These are phyloP conservation scores for Rubia tinctorum DNA, from an alignment of 305 asterid genomes.

Conservation along the genomic window DNA sequence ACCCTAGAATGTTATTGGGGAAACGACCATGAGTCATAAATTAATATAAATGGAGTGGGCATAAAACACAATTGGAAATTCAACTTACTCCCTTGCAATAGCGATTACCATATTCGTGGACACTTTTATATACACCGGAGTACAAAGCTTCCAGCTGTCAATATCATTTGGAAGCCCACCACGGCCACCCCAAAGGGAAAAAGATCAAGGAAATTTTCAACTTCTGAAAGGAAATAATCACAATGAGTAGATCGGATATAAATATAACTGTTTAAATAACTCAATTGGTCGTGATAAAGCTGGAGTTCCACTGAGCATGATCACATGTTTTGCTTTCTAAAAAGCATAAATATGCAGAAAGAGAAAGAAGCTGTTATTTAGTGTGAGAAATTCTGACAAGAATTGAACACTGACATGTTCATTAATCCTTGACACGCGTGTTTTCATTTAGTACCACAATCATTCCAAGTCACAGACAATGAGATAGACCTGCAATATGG, in stretches of 20 bases:
- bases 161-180: slow-evolving; percentile 9
- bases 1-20: slow-evolving; percentile 45
- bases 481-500: slow-evolving; percentile 73
- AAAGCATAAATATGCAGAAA: slow-evolving; percentile 19
- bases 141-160: slow-evolving; percentile 89
- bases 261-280: slow-evolving; percentile 78
- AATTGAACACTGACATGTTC: neutral
- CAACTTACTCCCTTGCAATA: slow-evolving; percentile 99
- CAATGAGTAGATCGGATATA: neutral
- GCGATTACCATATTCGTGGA: slow-evolving; percentile 89
- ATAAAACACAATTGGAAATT: slow-evolving; percentile 17
- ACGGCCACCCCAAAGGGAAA: slow-evolving; percentile 1
- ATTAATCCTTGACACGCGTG: neutral
- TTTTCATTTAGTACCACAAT: neutral
- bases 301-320: slow-evolving; percentile 98
- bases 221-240: neutral
- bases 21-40: neutral
- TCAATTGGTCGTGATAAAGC: slow-evolving; percentile 97
- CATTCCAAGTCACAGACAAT: slow-evolving; percentile 13
- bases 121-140: slow-evolving; percentile 81
- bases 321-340: slow-evolving; percentile 79
- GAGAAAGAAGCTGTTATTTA: neutral
- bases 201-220: neutral
- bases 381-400: neutral
- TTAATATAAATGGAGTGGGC: neutral